Conservation (phyloP, 75 land plant genomes). For the Pinus albicaulis region DNA sequence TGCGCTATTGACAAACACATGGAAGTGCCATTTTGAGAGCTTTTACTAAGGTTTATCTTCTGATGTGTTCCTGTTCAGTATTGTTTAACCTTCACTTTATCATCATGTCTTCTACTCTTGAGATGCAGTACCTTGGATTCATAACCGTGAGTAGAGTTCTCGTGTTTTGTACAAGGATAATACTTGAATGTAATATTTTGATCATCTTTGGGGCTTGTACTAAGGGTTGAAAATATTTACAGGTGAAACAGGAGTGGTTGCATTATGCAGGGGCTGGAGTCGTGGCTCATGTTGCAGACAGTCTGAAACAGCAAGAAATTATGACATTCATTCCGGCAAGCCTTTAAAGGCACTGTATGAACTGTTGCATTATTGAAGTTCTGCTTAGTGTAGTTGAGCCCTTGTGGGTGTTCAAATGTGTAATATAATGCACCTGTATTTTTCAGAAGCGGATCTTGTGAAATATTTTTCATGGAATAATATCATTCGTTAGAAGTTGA, state of each 20-base stretch:
- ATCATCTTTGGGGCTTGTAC: neutral
- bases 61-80: too few relatives aligned
- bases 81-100: neutral
- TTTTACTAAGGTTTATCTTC: too few relatives aligned
- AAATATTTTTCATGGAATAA: neutral
- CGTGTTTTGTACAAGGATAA: too few relatives aligned
- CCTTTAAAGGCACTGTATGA: slow-evolving; percentile 26
- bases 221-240: slow-evolving; percentile 3
- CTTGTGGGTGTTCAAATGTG: neutral
- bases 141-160: neutral
- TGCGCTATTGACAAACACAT: too few relatives aligned
- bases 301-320: slow-evolving; percentile 70
- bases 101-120: neutral
- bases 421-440: neutral
- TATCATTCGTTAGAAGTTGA: neutral
- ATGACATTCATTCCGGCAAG: slow-evolving; percentile 41
- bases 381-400: neutral
- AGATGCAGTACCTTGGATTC: neutral
- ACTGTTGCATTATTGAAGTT: neutral
- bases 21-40: too few relatives aligned
- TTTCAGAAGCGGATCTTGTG: neutral
- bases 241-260: slow-evolving; percentile 89
- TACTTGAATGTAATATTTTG: slow-evolving; percentile 3
- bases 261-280: slow-evolving; percentile 91
- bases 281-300: slow-evolving; percentile 90